Base-by-base conservation (phyloP, 305 asterid genomes). In the Solanum aculeatissimum region DNA sequence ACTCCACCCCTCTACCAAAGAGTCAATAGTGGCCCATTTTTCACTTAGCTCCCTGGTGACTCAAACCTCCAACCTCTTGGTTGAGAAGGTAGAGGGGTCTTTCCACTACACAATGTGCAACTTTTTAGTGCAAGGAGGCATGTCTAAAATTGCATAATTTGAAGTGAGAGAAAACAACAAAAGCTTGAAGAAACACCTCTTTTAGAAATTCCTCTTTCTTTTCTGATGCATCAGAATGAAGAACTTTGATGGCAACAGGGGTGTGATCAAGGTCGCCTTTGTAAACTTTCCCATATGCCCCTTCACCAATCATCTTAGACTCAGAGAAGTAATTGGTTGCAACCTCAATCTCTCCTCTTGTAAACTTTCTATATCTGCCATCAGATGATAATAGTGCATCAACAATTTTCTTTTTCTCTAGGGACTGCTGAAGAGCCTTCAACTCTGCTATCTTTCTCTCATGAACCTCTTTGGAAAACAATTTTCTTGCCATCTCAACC, bases 231-330 rank as follows among this genome's bases (percentile, higher is more conserved):
- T 95, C 93, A 5, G 94, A 85, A 25, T 55, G 88, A 79, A 94
- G 96, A 85, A 92, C 93, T 89, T 96, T 96, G 84, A 95, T 85
- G 83, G 99, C 99, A 29, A 93, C 98, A 51, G 86, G 90, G 83
- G 92, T 92, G 87, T 93, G 95, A 81, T 96, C 97, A 88, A 96
- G 95, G 88, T 66, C 85, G 86, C 97, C 91, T 89, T 93, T 95
- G 89, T 93, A 95, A 80, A 96, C 98, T 91, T 92, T 93, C n/a
- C 99, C 99, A 53, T 93, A 96, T 71, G 92, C 97, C 83, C 99
- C 98, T 85, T 93, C 95, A 81, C 99, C 99, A 65, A 96, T 91
- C 83, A 90, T 35, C 82, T 88, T 96, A 83, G 84, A 71, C 85
- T 92, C 95, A 3, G 93, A 91, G 83, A 93, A 93, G 82, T 72